Percentiles rank a stretch among this genome's conserved stretches.
phyloP scores from a whole-genome alignment of 2,329 filamentous ascomycete species.

The Botrytis byssoidea region DNA sequence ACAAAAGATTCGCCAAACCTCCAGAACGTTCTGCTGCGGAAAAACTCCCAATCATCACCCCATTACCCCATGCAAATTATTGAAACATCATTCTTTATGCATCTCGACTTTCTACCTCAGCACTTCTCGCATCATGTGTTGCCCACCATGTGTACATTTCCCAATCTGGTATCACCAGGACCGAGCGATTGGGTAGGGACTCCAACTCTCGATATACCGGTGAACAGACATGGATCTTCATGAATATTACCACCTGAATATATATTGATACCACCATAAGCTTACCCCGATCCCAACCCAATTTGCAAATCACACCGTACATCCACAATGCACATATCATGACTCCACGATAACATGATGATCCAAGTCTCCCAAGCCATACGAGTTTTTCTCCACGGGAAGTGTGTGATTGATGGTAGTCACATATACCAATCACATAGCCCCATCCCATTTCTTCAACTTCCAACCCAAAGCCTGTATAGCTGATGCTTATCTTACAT shows the following conservation, averaged over 20 bases:
- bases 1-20: background rate
- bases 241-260: background rate
- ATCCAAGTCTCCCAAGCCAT: background rate
- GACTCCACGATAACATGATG: background rate
- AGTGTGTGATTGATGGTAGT: background rate
- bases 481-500: background rate
- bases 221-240: background rate
- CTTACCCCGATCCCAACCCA: background rate
- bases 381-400: background rate
- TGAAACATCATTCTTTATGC: background rate
- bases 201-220: background rate
- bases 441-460: background rate
- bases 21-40: background rate
- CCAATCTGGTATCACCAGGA: conserved; percentile 9
- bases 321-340: background rate
- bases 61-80: conserved; percentile 3
- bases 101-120: background rate
- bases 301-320: background rate
- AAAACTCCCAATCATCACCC: background rate
- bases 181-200: conserved; percentile 6
- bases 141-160: background rate
- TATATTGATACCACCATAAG: conserved; percentile 11
- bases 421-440: background rate
- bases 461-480: background rate
- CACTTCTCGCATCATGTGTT: background rate